phyloP scores from a whole-genome alignment of 805 yeast species.

The Candida nitratophila region DNA sequence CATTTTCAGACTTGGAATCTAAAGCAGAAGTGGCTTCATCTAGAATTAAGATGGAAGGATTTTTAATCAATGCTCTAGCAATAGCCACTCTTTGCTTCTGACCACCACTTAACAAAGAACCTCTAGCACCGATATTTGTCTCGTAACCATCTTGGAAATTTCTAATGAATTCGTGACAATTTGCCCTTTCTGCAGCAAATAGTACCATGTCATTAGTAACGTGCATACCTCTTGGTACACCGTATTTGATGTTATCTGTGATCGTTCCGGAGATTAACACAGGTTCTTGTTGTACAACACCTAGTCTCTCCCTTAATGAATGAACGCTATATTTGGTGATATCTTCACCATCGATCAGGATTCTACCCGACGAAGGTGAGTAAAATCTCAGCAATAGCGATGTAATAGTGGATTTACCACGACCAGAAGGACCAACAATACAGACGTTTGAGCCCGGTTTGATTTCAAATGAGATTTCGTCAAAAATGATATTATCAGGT shows the following conservation, averaged over 20 bases:
- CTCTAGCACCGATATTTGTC: conserved; percentile 82
- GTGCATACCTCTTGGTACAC: conserved; percentile 39
- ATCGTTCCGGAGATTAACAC: conserved; percentile 81
- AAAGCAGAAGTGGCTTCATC: conserved; percentile 92
- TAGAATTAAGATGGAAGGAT: conserved; percentile 54
- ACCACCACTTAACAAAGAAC: conserved; percentile 58
- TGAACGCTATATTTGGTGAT: conserved; percentile 68
- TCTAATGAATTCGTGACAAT: conserved; percentile 61
- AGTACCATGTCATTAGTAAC: conserved; percentile 54
- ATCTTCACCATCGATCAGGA: conserved; percentile 60
- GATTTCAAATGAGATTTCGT: conserved; percentile 54
- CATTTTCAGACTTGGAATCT: conserved; percentile 80
- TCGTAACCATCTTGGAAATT: conserved; percentile 77
- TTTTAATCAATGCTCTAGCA: conserved; percentile 64
- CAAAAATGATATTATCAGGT: conserved; percentile 61
- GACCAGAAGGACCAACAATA: conserved; percentile 92
- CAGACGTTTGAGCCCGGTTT: conserved; percentile 83
- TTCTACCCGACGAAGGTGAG: conserved; percentile 66
- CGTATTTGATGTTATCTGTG: conserved; percentile 81
- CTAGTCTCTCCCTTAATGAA: conserved; percentile 65
- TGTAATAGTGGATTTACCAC: conserved; percentile 89
- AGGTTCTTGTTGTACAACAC: conserved; percentile 92
- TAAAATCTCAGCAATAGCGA: conserved; percentile 77
- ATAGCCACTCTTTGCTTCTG: conserved; percentile 74
- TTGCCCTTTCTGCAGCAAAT: conserved; percentile 64